Evolutionary conservation across 306 rosid genomes (phyloP).

Genomic region (Gynostemma pentaphyllum): DNA sequence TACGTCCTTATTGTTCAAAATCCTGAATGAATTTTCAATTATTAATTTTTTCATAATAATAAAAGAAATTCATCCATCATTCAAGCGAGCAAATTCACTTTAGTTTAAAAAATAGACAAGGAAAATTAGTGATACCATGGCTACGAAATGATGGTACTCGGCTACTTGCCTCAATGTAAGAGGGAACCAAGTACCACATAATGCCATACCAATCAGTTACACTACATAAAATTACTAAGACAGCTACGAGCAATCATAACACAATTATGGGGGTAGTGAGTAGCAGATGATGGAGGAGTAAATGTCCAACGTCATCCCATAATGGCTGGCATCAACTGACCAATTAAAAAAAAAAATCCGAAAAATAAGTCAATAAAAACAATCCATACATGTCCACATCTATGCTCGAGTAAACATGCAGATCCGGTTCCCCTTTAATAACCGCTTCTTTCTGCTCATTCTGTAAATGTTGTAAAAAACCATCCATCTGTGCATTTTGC

Average conservation of each 20-base stretch:
- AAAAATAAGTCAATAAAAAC: background rate
- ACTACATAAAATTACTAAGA: background rate
- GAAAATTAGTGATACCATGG: background rate
- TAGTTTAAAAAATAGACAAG: background rate
- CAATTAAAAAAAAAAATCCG: background rate
- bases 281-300: background rate
- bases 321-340: background rate
- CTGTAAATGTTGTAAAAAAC: conserved; percentile 61
- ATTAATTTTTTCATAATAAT: background rate
- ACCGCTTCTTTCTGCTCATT: conserved; percentile 47
- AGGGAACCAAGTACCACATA: background rate
- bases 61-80: background rate
- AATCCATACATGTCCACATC: conserved; percentile 73
- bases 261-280: background rate
- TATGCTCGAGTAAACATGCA: conserved; percentile 66
- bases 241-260: background rate
- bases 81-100: background rate
- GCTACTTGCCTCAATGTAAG: background rate
- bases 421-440: conserved; percentile 44
- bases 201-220: background rate
- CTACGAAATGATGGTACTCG: no score
- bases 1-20: conserved; percentile 40
- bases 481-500: conserved; percentile 63
- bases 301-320: background rate
- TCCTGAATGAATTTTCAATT: conserved; percentile 28